Base-by-base conservation (phyloP, 2,329 filamentous ascomycete species). In the Aspergillus fijiensis region DNA sequence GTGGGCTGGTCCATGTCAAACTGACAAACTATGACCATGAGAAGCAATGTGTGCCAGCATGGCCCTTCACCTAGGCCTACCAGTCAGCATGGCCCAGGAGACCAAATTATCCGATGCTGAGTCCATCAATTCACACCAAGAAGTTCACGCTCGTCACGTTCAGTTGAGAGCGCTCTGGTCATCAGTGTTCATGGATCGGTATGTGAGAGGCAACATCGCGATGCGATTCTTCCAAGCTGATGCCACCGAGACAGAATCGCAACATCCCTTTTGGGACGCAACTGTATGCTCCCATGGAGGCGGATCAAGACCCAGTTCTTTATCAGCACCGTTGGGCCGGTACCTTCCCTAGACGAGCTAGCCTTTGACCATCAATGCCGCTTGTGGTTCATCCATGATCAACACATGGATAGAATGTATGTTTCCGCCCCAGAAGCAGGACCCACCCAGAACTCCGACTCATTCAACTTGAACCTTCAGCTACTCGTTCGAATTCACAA, bases 331-430 rank as follows among this genome's bases (percentile, higher is more conserved):
- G 42, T 55, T 16, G 39, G 53, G 1, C 16, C 53, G 14, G 19
- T 42, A 6, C 42, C 53, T 12, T 33, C 42, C 11, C 19, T 55
- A 21, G 53, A 55, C 21, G 53, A 55, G 16, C 42, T 55, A 11
- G 53, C 53, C 39, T 55, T 55, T 33, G 53, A 55, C 25, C 53
- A 49, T 27, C 53, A 55, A 31, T 55, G 53, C 16, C 53, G 53
- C 7, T 23, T 55, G 11, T 55, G 53, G 53, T 49, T 55, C 45
- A 55, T 55, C 27, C 53, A 55, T 31, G 53, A 55, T 25, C 53
- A 55, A 35, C 33, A 55, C 23, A 55, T 49, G 53, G 53, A 55
- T 9, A 16, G 25, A 16, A 55, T 55, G 53, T 55, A 55, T 12
- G 1, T 10, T 33, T n/a, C 16, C 50, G 10, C 9, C 10, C 7